A percentile compares a stretch with the other conserved stretches of the same genome.
Evolutionary conservation across 169 alveolate genomes (phyloP).

Genomic region (Perkinsus olseni): DNA sequence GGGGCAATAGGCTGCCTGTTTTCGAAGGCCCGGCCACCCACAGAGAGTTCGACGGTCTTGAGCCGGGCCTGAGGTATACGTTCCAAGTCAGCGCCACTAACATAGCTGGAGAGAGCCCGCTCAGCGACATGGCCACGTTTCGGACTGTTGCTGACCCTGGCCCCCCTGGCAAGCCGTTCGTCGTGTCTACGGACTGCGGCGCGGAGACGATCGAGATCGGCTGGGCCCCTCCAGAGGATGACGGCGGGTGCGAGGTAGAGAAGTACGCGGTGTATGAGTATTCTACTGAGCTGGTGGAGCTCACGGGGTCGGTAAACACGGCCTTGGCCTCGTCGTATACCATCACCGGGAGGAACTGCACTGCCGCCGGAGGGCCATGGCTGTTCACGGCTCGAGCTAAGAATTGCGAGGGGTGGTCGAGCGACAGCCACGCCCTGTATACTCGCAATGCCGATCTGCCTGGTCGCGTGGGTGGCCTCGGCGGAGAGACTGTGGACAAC

Average conservation of each 20-base stretch:
- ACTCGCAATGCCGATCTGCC: not conserved
- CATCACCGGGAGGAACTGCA: not conserved
- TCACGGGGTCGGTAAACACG: not conserved
- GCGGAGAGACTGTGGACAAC: not conserved
- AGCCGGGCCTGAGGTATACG: slow-evolving; percentile 20
- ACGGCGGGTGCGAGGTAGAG: slow-evolving; percentile 22
- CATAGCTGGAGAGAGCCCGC: slow-evolving; percentile 28
- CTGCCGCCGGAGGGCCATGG: not conserved
- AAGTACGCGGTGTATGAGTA: slow-evolving; percentile 15
- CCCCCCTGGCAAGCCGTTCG: slow-evolving; percentile 24
- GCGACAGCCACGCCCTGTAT: not conserved
- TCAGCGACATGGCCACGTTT: slow-evolving; percentile 16
- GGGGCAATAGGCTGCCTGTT: not conserved
- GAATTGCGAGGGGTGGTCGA: not conserved
- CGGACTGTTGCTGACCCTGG: slow-evolving; percentile 25
- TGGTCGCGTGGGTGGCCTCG: not conserved
- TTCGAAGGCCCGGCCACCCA: slow-evolving; percentile 8
- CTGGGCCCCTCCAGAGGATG: slow-evolving; percentile 27
- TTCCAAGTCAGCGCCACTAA: slow-evolving; percentile 21
- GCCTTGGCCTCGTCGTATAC: not conserved
- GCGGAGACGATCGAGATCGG: slow-evolving; percentile 19
- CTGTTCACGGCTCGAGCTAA: slow-evolving; percentile 1
- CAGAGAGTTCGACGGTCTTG: slow-evolving; percentile 9
- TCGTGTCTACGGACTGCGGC: slow-evolving; percentile 6
- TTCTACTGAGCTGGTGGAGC: not conserved